These are phyloP conservation scores for Neurospora tetrasperma DNA, from an alignment of 495 filamentous ascomycete species.

Conservation along the genomic window DNA sequence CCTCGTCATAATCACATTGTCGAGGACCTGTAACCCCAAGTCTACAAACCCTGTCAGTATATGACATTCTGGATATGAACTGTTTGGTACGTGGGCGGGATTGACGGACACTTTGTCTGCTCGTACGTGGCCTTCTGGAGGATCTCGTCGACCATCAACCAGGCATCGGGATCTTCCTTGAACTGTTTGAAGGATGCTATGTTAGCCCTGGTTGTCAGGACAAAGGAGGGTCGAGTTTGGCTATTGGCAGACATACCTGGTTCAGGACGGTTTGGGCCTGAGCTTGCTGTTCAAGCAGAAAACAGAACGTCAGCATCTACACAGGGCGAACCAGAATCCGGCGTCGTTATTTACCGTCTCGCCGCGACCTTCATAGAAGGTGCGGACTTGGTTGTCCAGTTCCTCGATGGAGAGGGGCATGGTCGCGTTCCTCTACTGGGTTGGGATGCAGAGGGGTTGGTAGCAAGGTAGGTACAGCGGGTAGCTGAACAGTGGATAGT, in stretches of 20 bases:
- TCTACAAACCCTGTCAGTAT: slow-evolving; percentile 51
- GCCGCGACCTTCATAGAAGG: slow-evolving; percentile 94
- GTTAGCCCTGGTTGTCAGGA: slow-evolving; percentile 18
- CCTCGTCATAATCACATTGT: slow-evolving; percentile 96
- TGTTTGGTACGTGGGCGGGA: slow-evolving; percentile 3
- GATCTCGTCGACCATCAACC: slow-evolving; percentile 94
- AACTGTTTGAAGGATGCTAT: slow-evolving; percentile 48
- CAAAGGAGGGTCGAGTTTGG: background rate
- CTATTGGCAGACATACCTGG: slow-evolving; percentile 52
- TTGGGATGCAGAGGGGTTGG: background rate
- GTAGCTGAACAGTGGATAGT: background rate
- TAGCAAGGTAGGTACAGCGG: background rate
- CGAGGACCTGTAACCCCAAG: slow-evolving; percentile 88
- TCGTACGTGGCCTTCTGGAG: slow-evolving; percentile 80
- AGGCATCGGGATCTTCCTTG: slow-evolving; percentile 96
- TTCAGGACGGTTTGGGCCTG: slow-evolving; percentile 89
- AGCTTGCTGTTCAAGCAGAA: slow-evolving; percentile 66
- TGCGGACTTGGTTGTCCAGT: slow-evolving; percentile 88
- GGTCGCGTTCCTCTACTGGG: slow-evolving; percentile 17
- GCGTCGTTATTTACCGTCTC: slow-evolving; percentile 56
- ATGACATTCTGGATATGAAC: background rate
- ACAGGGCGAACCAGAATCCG: background rate
- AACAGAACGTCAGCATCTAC: slow-evolving; percentile 16
- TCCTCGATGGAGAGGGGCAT: slow-evolving; percentile 68
- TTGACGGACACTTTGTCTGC: slow-evolving; percentile 84